Evolutionary conservation across 2,329 filamentous ascomycete species (phyloP).

Genomic region (Colletotrichum coccodes): DNA sequence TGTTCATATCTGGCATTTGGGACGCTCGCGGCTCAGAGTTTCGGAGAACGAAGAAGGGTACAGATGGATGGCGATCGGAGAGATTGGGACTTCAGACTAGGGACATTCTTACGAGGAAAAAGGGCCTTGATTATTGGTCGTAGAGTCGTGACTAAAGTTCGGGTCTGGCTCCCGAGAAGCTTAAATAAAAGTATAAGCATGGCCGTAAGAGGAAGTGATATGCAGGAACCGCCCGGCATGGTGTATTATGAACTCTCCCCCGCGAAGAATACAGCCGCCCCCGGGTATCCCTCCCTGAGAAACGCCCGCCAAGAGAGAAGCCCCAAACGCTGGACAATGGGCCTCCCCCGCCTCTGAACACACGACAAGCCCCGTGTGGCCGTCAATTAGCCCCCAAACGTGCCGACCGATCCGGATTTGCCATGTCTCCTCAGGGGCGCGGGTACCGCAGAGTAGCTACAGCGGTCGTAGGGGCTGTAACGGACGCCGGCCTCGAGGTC

Average conservation of each 20-base stretch:
- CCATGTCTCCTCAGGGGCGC: conserved; percentile 10
- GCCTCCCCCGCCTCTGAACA: background rate
- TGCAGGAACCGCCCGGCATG: conserved; percentile 15
- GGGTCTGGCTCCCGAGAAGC: conserved; percentile 20
- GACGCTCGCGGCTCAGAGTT: conserved; percentile 4
- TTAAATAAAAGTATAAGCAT: conserved; percentile 12
- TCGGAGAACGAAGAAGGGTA: background rate
- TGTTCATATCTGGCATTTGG: conserved; percentile 7
- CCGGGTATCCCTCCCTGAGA: background rate
- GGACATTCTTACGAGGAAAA: background rate
- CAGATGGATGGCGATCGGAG: conserved; percentile 9
- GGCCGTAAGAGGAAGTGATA: conserved; percentile 8
- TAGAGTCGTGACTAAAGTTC: conserved; percentile 5
- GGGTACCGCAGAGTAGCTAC: background rate
- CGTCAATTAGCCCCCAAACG: conserved; percentile 18
- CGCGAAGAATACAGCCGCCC: conserved; percentile 7
- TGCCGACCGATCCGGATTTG: conserved; percentile 17
- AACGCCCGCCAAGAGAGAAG: background rate
- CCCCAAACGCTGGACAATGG: conserved; percentile 14
- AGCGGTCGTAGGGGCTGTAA: conserved; percentile 1
- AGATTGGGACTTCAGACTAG: conserved; percentile 2
- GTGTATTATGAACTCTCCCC: conserved; percentile 13
- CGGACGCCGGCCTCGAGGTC: background rate
- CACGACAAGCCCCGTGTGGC: background rate
- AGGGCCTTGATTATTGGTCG: conserved; percentile 14